A percentile compares a stretch with the other conserved stretches of the same genome.
Conservation (phyloP, 2,329 filamentous ascomycete species). For the Pezizomycotina sp. region DNA sequence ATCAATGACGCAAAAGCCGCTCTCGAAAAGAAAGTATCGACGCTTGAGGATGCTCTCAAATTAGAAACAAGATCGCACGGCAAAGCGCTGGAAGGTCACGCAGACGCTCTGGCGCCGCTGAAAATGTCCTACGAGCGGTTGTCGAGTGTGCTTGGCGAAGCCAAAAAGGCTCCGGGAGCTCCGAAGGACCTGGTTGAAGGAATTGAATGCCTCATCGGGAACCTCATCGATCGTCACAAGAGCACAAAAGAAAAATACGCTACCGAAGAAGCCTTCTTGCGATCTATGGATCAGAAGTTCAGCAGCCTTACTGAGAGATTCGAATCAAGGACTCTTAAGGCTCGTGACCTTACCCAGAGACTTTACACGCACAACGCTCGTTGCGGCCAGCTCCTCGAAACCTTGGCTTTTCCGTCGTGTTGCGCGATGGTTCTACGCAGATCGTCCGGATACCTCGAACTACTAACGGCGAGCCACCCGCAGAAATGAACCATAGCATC, state of each 20-base stretch:
- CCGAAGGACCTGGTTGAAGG: slow-evolving; percentile 28
- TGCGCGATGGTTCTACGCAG: slow-evolving; percentile 37
- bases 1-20: slow-evolving; percentile 15
- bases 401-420: slow-evolving; percentile 70
- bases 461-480: slow-evolving; percentile 34
- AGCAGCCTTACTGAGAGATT: slow-evolving; percentile 41
- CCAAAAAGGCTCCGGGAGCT: slow-evolving; percentile 10
- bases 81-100: slow-evolving; percentile 27
- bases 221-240: slow-evolving; percentile 19
- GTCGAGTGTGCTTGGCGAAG: too few species aligned
- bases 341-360: slow-evolving; percentile 69
- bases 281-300: slow-evolving; percentile 37
- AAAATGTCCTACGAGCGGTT: slow-evolving; percentile 25
- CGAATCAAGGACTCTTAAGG: slow-evolving; percentile 52
- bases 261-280: slow-evolving; percentile 34
- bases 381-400: slow-evolving; percentile 65
- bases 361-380: slow-evolving; percentile 73
- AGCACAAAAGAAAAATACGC: slow-evolving; percentile 31
- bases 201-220: slow-evolving; percentile 29
- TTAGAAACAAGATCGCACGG: too few species aligned
- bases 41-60: too few species aligned
- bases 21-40: too few species aligned
- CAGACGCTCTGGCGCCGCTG: slow-evolving; percentile 30
- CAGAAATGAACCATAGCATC: slow-evolving; percentile 34
- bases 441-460: slow-evolving; percentile 23